phyloP scores from a whole-genome alignment of 176 grass and related monocot genomes.

The Poa pratensis region DNA sequence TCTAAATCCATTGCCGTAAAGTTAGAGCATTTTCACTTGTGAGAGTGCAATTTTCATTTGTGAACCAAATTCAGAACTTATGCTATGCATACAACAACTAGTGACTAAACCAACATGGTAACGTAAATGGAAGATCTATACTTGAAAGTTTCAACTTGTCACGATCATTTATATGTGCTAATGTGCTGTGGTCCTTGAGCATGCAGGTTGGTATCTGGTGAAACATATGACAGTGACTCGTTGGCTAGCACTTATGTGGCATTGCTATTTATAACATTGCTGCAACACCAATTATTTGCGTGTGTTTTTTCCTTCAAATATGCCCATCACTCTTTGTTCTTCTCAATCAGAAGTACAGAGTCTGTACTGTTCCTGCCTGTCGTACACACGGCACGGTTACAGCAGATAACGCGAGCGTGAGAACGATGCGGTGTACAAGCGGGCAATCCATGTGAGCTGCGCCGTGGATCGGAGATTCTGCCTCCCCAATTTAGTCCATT shows the following conservation, averaged over 20 bases:
- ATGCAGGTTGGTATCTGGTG: conserved; percentile 16
- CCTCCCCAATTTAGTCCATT: background rate
- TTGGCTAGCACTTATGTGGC: background rate
- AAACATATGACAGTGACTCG: background rate
- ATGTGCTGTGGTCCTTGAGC: conserved; percentile 42
- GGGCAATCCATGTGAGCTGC: conserved; percentile 1
- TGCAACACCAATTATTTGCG: conserved; percentile 27
- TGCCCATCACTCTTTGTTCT: background rate
- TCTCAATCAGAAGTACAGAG: background rate
- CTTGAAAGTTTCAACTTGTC: background rate
- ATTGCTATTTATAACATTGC: conserved; percentile 10
- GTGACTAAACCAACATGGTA: background rate
- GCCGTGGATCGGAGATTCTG: conserved; percentile 16
- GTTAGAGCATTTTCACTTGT: conserved; percentile 4
- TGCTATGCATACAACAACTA: background rate
- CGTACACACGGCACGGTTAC: background rate
- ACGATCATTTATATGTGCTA: conserved; percentile 42
- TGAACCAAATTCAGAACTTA: background rate
- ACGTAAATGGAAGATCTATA: background rate
- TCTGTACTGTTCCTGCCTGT: background rate
- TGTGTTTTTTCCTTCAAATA: background rate
- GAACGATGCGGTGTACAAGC: conserved; percentile 11
- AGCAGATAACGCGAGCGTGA: background rate
- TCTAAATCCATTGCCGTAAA: background rate
- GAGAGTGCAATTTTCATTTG: background rate